These are phyloP conservation scores for Datisca glomerata DNA, from an alignment of 306 rosid genomes.

Conservation along the genomic window DNA sequence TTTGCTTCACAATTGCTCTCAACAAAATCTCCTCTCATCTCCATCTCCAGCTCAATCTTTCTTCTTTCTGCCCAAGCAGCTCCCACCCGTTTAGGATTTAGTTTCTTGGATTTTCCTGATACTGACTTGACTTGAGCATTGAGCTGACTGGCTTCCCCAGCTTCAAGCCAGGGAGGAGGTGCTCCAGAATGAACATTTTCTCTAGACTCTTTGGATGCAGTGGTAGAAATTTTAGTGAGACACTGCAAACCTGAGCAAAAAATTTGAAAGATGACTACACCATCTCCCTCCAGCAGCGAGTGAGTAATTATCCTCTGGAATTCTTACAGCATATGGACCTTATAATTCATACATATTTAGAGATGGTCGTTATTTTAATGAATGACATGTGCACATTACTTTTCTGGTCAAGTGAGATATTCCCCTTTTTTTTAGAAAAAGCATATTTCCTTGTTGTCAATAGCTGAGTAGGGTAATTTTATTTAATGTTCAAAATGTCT, in stretches of 20 bases:
- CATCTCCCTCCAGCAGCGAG: slow-evolving; percentile 8
- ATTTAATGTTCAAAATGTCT: too few species aligned
- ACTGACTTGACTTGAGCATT: slow-evolving; percentile 21
- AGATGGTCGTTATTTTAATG: too few species aligned
- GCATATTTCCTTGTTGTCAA: too few species aligned
- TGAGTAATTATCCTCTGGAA: slow-evolving; percentile 2
- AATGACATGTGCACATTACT: too few species aligned
- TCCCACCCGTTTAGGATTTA: slow-evolving; percentile 80
- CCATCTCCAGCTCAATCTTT: slow-evolving; percentile 79
- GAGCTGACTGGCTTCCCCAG: slow-evolving; percentile 33
- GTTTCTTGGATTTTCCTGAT: slow-evolving; percentile 43
- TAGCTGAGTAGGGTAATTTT: too few species aligned
- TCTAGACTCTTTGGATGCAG: slow-evolving; percentile 23
- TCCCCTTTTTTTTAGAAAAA: too few species aligned
- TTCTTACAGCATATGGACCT: too few species aligned
- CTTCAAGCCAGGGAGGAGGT: slow-evolving; percentile 76
- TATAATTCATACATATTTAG: too few species aligned
- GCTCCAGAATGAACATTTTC: slow-evolving; percentile 70
- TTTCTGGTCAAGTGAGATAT: too few species aligned
- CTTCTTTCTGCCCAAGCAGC: slow-evolving; percentile 98
- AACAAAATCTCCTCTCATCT: slow-evolving; percentile 72
- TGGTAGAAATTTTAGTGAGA: slow-evolving; percentile 30
- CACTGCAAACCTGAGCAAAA: slow-evolving; percentile 42
- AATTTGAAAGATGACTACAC: slow-evolving; percentile 8
- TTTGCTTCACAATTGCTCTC: slow-evolving; percentile 38